Percentiles rank a stretch among this genome's conserved stretches.
phyloP scores from a whole-genome alignment of 2,329 filamentous ascomycete genomes.

The Colletotrichum sp. region DNA sequence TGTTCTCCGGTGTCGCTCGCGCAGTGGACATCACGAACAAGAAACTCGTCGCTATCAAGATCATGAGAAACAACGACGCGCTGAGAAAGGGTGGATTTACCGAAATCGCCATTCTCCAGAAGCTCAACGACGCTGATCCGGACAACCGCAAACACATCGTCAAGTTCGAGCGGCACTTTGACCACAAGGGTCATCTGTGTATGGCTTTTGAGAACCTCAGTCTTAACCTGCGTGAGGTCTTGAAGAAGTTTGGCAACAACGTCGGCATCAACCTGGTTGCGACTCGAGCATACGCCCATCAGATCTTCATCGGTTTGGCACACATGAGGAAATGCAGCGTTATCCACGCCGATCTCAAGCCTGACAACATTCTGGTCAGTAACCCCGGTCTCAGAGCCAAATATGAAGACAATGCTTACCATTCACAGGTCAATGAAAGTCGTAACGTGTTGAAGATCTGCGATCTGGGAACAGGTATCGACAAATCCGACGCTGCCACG shows the following conservation, averaged over 20 bases:
- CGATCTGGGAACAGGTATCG: conserved; percentile 94
- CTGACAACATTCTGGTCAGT: conserved; percentile 89
- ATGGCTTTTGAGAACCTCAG: conserved; percentile 96
- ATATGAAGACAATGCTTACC: conserved; percentile 27
- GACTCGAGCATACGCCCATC: conserved; percentile 87
- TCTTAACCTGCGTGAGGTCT: conserved; percentile 89
- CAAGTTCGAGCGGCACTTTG: conserved; percentile 84
- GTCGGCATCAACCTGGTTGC: conserved; percentile 90
- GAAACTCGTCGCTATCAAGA: conserved; percentile 91
- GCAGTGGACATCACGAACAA: conserved; percentile 79
- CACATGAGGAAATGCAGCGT: conserved; percentile 92
- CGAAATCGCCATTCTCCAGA: conserved; percentile 91
- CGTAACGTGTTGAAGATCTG: conserved; percentile 91
- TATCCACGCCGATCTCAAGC: conserved; percentile 94
- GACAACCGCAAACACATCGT: conserved; percentile 93
- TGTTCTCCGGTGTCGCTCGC: conserved; percentile 95
- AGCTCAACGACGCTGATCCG: conserved; percentile 83
- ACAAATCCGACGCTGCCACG: conserved; percentile 78
- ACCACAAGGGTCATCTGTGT: conserved; percentile 93
- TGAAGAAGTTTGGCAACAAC: conserved; percentile 96
- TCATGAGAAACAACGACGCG: conserved; percentile 95
- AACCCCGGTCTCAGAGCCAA: not conserved
- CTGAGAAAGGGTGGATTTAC: conserved; percentile 91
- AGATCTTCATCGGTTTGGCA: conserved; percentile 89
- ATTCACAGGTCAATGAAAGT: conserved; percentile 72